Base-by-base conservation (phyloP, 2,329 filamentous ascomycete species). In the Stemphylium vesicarium region DNA sequence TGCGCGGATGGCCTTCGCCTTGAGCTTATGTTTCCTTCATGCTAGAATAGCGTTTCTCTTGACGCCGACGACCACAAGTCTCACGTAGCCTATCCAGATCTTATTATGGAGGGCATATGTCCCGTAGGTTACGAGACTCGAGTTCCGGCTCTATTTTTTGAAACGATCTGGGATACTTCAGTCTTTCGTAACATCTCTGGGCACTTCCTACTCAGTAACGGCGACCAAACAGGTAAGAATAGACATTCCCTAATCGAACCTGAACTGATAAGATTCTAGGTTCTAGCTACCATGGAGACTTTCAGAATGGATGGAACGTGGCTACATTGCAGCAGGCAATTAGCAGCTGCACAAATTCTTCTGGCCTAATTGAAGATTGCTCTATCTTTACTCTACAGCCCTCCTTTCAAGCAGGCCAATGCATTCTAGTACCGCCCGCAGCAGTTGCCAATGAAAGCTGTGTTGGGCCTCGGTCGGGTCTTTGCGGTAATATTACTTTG, bases 111-210 rank as follows among this genome's bases (percentile, higher is more conserved):
- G 60, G 92, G 93, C 29, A 80, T 79, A 33, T 96, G 92, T 76
- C 92, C 92, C 0, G 71, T 84, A 1, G 87, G 81, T 8, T 92
- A 86, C 70, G 82, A 86, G 11, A 82, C 81, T 15, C 88, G 90
- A 52, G 75, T 95, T 20, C 86, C 89, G 2, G 88, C 88, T 57
- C 81, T 97, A 42, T 88, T 96, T 75, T 96, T 84, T 73, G 92
- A 97, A 79, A 91, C 88, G 31, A 96, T 96, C 73, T 96, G 87
- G 85, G 80, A 88, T 70, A 95, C 91, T 8, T 75, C 84, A 44
- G 81, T 80, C 1, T 96, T 90, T 75, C 78, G 77, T 24, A 83
- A 82, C 52, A 76, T 83, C 18, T 77, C 82, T 7, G 91, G 92
- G 47, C 76, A 86, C 61, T 96, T 96, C 68, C 81, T 92, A 44